These are phyloP conservation scores for Rhizopogon rudus DNA, from an alignment of 768 basidiomycete species.

Conservation along the genomic window DNA sequence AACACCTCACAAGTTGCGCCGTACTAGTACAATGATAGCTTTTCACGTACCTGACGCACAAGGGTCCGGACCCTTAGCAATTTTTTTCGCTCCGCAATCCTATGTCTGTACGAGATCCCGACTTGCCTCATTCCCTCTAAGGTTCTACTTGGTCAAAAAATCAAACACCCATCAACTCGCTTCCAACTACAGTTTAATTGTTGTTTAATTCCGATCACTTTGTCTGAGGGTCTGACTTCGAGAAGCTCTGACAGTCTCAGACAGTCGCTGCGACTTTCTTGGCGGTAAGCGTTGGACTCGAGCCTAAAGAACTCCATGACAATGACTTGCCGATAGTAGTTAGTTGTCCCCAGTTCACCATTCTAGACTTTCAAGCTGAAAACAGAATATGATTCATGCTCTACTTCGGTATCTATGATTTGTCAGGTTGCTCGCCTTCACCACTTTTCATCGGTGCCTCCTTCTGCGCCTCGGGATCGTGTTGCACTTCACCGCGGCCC, in stretches of 20 bases:
- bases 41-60: neutral
- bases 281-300: too few species aligned
- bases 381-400: neutral
- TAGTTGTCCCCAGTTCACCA: neutral
- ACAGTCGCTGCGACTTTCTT: neutral
- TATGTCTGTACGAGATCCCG: constrained; percentile 1
- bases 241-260: neutral
- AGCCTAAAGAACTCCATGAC: neutral
- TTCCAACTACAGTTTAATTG: neutral
- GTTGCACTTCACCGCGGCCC: neutral
- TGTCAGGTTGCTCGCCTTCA: neutral
- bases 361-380: neutral
- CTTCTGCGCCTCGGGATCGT: neutral
- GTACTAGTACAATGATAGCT: neutral
- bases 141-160: neutral
- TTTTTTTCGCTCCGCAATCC: neutral
- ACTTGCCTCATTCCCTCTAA: neutral
- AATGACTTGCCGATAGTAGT: too few species aligned
- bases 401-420: neutral
- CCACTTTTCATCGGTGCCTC: constrained; percentile 8
- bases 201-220: neutral
- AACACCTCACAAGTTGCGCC: neutral
- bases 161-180: neutral
- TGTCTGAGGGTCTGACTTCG: neutral
- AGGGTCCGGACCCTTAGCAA: neutral